These are phyloP conservation scores for Xerocomellus amylosporus DNA, from an alignment of 768 basidiomycete genomes.

Conservation along the genomic window DNA sequence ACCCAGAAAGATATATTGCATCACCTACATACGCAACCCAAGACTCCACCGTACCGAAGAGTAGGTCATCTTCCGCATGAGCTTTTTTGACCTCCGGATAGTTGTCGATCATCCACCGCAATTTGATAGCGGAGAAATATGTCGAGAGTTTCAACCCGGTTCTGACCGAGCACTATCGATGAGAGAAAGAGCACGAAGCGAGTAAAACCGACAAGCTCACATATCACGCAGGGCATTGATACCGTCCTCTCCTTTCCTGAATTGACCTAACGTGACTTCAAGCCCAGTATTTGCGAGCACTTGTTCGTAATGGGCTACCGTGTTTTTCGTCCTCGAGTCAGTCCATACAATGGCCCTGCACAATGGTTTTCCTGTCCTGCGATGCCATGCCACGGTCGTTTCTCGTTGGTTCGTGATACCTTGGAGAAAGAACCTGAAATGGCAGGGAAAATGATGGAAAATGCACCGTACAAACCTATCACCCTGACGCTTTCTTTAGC, in stretches of 20 bases:
- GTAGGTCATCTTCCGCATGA: constrained; percentile 73
- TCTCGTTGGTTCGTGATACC: constrained; percentile 98
- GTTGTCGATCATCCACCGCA: constrained; percentile 96
- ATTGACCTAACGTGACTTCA: constrained; percentile 60
- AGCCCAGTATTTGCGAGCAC: constrained; percentile 73
- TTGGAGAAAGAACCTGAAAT: constrained; percentile 24
- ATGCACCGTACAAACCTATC: constrained; percentile 62
- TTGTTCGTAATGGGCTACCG: constrained; percentile 76
- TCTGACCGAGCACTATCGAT: constrained; percentile 36
- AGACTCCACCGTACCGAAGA: constrained; percentile 95
- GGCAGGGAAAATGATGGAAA: neutral
- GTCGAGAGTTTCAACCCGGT: constrained; percentile 95
- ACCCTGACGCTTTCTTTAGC: constrained; percentile 79
- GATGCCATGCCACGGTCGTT: constrained; percentile 92
- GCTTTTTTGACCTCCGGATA: constrained; percentile 71
- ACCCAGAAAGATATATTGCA: constrained; percentile 9
- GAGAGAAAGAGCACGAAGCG: neutral
- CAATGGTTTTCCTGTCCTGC: constrained; percentile 82
- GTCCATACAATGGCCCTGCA: constrained; percentile 95
- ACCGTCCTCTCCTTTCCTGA: constrained; percentile 71
- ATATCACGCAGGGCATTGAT: constrained; percentile 61
- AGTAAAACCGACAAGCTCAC: constrained; percentile 40
- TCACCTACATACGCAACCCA: constrained; percentile 84
- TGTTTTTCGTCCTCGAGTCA: constrained; percentile 86
- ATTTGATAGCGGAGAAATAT: constrained; percentile 96